A percentile compares a stretch with the other conserved stretches of the same genome.
Evolutionary conservation across 2,329 filamentous ascomycete genomes (phyloP).

Genomic region (Fusarium sp.): DNA sequence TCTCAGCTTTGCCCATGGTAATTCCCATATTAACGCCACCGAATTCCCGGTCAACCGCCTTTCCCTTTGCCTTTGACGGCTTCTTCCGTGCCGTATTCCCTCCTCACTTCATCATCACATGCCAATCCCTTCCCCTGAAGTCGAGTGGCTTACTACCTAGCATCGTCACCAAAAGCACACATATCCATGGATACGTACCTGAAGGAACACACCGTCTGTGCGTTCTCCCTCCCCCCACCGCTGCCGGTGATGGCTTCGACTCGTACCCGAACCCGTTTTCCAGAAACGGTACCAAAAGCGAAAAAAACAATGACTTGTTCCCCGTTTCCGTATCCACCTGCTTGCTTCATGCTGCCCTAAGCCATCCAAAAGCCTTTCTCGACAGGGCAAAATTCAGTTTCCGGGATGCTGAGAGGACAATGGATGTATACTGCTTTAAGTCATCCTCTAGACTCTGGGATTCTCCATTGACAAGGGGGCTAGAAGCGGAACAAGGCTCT

Average conservation of each 20-base stretch:
- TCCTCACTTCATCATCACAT: constrained; percentile 29
- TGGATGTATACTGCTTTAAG: too few species aligned
- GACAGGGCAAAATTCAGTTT: too few species aligned
- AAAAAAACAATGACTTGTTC: neutral
- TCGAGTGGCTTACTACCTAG: neutral
- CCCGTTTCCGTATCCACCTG: constrained; percentile 1
- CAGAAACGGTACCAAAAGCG: neutral
- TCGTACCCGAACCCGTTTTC: constrained; percentile 29
- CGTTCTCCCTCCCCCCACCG: neutral
- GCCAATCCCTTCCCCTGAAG: constrained; percentile 5
- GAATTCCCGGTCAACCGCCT: neutral
- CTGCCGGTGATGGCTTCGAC: constrained; percentile 23
- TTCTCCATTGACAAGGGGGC: too few species aligned
- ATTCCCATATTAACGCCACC: neutral
- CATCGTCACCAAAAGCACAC: neutral
- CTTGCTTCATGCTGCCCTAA: too few species aligned
- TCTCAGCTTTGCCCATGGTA: constrained; percentile 2
- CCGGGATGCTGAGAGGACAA: too few species aligned
- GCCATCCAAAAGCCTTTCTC: too few species aligned
- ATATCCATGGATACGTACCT: neutral
- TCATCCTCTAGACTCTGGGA: too few species aligned
- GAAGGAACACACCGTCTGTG: constrained; percentile 6
- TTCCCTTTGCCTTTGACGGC: neutral
- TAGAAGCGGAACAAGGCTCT: too few species aligned
- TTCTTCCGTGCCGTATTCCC: neutral